Conservation (phyloP, 192 early-diverging fungal genomes). For the Irineochytrium annulatum region DNA sequence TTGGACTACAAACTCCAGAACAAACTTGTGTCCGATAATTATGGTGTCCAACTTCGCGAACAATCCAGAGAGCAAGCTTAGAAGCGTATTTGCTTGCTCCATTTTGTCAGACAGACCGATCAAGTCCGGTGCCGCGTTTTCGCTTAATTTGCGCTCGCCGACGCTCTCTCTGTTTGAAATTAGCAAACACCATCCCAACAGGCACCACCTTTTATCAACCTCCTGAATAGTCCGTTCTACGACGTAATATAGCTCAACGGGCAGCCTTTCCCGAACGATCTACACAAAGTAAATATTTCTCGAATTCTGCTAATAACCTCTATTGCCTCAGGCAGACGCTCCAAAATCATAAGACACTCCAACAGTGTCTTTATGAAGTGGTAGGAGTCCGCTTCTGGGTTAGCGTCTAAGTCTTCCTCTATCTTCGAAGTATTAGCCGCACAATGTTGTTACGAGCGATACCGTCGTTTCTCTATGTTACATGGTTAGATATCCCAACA, state of each 20-base stretch:
- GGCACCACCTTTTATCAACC: slow-evolving; percentile 25
- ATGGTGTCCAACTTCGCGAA: slow-evolving; percentile 36
- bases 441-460: too few species aligned
- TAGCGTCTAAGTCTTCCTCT: slow-evolving; percentile 45
- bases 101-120: slow-evolving; percentile 18
- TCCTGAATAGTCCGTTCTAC: slow-evolving; percentile 53
- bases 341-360: slow-evolving; percentile 39
- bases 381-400: slow-evolving; percentile 53
- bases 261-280: slow-evolving; percentile 35
- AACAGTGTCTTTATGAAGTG: slow-evolving; percentile 44
- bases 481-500: too few species aligned
- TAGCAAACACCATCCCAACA: background rate
- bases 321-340: slow-evolving; percentile 40
- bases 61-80: slow-evolving; percentile 30
- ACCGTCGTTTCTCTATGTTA: too few species aligned
- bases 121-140: slow-evolving; percentile 20
- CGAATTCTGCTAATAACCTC: slow-evolving; percentile 24
- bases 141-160: background rate
- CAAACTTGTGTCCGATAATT: slow-evolving; percentile 35
- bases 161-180: background rate
- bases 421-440: slow-evolving; percentile 30
- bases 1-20: slow-evolving; percentile 13
- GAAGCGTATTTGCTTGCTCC: slow-evolving; percentile 19
- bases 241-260: slow-evolving; percentile 46
- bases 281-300: too few species aligned